Percentiles rank a stretch among this genome's conserved stretches.
These are phyloP conservation scores for Fusarium begoniae DNA, from an alignment of 2,329 filamentous ascomycete genomes.

Conservation along the genomic window DNA sequence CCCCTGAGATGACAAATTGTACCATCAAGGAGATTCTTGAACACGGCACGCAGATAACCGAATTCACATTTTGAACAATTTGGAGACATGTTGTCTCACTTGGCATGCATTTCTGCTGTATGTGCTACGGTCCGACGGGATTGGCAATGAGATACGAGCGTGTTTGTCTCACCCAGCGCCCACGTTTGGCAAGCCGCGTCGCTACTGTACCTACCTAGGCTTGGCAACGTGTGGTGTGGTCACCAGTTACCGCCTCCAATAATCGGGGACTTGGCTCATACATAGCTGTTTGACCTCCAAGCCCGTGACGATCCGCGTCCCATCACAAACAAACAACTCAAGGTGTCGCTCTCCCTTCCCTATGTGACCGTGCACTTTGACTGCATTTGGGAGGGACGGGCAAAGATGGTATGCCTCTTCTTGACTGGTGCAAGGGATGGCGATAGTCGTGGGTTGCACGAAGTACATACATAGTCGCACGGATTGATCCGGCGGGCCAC, in stretches of 20 bases:
- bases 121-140: background rate
- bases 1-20: background rate
- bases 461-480: background rate
- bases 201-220: background rate
- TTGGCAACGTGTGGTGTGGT: slow-evolving; percentile 34
- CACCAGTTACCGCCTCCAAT: slow-evolving; percentile 7
- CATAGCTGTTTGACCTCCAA: background rate
- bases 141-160: background rate
- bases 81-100: slow-evolving; percentile 14
- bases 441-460: slow-evolving; percentile 12
- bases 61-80: slow-evolving; percentile 12
- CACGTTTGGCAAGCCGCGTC: slow-evolving; percentile 17
- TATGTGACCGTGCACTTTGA: background rate
- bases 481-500: slow-evolving; percentile 25
- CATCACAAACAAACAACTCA: background rate
- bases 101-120: background rate
- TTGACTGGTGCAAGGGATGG: slow-evolving; percentile 3
- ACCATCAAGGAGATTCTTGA: slow-evolving; percentile 1
- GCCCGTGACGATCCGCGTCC: slow-evolving; percentile 9
- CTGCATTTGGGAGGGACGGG: background rate
- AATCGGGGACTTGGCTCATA: background rate
- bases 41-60: slow-evolving; percentile 20
- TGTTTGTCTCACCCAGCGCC: slow-evolving; percentile 15
- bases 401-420: background rate
- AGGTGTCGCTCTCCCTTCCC: background rate